Evolutionary conservation across 2,329 filamentous ascomycete genomes (phyloP).

Genomic region (Daldinia eschscholtzii): DNA sequence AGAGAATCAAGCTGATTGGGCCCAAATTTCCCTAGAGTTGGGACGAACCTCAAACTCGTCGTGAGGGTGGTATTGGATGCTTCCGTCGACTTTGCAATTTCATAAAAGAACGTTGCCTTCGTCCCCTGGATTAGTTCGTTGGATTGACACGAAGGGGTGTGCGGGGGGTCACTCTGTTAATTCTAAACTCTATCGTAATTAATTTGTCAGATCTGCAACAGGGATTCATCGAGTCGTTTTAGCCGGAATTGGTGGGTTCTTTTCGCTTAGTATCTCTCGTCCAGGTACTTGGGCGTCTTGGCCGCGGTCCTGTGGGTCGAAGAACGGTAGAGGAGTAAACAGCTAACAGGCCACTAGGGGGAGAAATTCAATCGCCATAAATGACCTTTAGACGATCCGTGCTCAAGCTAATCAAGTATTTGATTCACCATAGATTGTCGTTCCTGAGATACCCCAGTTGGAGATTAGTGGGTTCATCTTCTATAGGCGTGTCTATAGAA

Average conservation of each 20-base stretch:
- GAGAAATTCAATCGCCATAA: slow-evolving; percentile 21
- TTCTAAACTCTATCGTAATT: slow-evolving; percentile 45
- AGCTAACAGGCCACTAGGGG: slow-evolving; percentile 14
- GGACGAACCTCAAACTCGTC: slow-evolving; percentile 34
- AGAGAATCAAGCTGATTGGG: slow-evolving; percentile 36
- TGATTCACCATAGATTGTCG: slow-evolving; percentile 19
- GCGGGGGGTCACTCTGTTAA: slow-evolving; percentile 43
- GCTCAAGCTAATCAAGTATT: slow-evolving; percentile 26
- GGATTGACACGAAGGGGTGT: slow-evolving; percentile 32
- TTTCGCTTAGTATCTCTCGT: slow-evolving; percentile 40
- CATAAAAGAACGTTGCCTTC: slow-evolving; percentile 16
- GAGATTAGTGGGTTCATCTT: slow-evolving; percentile 1
- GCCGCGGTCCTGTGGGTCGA: slow-evolving; percentile 33
- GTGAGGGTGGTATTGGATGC: slow-evolving; percentile 38
- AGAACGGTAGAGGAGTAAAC: slow-evolving; percentile 21
- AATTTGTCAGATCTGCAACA: slow-evolving; percentile 45
- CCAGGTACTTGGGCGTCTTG: slow-evolving; percentile 47
- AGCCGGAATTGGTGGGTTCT: slow-evolving; percentile 47
- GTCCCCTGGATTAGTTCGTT: slow-evolving; percentile 22
- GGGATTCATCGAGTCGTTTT: slow-evolving; percentile 44
- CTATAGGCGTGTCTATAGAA: slow-evolving; percentile 9
- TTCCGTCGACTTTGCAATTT: slow-evolving; percentile 34
- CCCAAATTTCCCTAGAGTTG: slow-evolving; percentile 38
- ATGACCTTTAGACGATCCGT: slow-evolving; percentile 6
- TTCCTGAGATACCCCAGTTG: slow-evolving; percentile 5